These are phyloP conservation scores for Wickerhamomyces chaumierensis DNA, from an alignment of 805 yeast species.

Conservation along the genomic window DNA sequence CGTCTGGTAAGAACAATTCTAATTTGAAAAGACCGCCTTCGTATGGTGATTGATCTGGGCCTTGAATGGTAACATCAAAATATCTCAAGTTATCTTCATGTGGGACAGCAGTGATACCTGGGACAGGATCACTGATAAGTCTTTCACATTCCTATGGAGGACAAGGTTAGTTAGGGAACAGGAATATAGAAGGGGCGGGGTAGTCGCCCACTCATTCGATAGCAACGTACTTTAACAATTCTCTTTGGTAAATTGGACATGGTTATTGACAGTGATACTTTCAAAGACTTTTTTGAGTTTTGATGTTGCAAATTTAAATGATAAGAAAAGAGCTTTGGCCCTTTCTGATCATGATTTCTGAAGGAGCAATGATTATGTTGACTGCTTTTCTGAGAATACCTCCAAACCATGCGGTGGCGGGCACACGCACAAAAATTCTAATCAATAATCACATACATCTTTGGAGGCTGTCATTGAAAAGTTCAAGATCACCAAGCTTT, in stretches of 20 bases:
- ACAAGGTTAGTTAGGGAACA: neutral
- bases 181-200: neutral
- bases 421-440: too few species aligned
- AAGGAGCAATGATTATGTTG: too few species aligned
- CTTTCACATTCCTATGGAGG: constrained; percentile 75
- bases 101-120: constrained; percentile 89
- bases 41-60: constrained; percentile 87
- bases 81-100: constrained; percentile 90
- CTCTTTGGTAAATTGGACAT: constrained; percentile 58
- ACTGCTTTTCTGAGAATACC: too few species aligned
- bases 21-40: constrained; percentile 74
- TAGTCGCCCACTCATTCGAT: neutral
- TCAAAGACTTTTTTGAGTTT: neutral
- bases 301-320: too few species aligned
- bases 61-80: constrained; percentile 84
- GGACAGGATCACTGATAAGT: constrained; percentile 86
- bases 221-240: constrained; percentile 60
- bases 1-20: constrained; percentile 88
- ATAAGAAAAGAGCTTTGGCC: too few species aligned
- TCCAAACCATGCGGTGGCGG: too few species aligned
- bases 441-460: too few species aligned
- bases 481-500: too few species aligned
- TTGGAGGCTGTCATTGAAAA: too few species aligned
- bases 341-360: too few species aligned
- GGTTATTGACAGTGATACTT: neutral